phyloP scores from a whole-genome alignment of 129 eudicot genomes.

The Rutidosis leptorrhynchoides region DNA sequence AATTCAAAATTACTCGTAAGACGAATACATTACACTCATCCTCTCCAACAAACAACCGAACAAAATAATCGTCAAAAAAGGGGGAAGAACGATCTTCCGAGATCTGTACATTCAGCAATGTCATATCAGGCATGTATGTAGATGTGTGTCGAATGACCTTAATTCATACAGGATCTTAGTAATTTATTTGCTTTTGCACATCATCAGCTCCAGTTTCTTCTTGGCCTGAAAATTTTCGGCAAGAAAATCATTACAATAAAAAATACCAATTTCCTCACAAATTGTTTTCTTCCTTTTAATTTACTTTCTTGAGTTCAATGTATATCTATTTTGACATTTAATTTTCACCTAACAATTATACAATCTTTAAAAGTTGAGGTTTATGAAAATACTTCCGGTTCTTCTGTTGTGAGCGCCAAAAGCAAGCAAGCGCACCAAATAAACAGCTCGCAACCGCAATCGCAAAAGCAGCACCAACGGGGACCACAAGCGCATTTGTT shows the following conservation, averaged over 20 bases:
- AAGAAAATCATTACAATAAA: slow-evolving; percentile 35
- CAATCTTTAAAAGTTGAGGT: slow-evolving; percentile 67
- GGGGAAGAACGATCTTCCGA: background rate
- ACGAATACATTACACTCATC: slow-evolving; percentile 2
- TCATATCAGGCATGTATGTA: slow-evolving; percentile 9
- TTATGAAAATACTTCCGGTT: slow-evolving; percentile 75
- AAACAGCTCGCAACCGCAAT: slow-evolving; percentile 89
- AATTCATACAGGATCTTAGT: slow-evolving; percentile 16
- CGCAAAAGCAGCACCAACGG: slow-evolving; percentile 78
- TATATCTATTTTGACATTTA: slow-evolving; percentile 13
- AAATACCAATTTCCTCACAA: slow-evolving; percentile 32
- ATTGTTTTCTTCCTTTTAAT: slow-evolving; percentile 23
- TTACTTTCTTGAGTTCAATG: slow-evolving; percentile 8
- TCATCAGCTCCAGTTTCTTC: slow-evolving; percentile 78
- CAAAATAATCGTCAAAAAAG: slow-evolving; percentile 2
- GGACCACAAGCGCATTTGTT: slow-evolving; percentile 66
- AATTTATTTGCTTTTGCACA: slow-evolving; percentile 28
- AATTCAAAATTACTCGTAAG: background rate
- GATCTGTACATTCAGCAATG: slow-evolving; percentile 37
- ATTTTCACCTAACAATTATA: slow-evolving; percentile 33
- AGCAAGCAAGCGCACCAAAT: slow-evolving; percentile 89
- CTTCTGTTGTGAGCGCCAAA: slow-evolving; percentile 87
- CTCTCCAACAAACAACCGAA: background rate
- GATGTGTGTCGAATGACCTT: slow-evolving; percentile 30
- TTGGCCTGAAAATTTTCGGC: slow-evolving; percentile 66